These are phyloP conservation scores for Simplicillium sp. DNA, from an alignment of 2,329 filamentous ascomycete genomes.

Conservation along the genomic window DNA sequence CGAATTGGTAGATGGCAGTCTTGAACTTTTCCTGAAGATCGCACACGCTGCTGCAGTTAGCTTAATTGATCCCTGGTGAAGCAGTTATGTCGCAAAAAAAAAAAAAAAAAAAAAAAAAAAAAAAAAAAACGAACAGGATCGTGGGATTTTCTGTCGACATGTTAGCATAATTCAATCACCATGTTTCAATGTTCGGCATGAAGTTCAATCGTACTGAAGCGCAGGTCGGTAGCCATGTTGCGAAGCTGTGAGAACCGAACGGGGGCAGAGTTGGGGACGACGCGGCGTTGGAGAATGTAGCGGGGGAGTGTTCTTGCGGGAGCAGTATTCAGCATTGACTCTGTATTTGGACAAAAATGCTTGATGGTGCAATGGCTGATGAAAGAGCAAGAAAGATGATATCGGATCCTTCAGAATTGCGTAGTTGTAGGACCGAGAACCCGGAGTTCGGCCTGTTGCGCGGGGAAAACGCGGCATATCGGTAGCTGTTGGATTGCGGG, in stretches of 20 bases:
- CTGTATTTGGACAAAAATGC: too few species aligned
- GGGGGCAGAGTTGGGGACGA: not conserved
- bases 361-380: too few species aligned
- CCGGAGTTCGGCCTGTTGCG: too few species aligned
- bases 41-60: slow-evolving; percentile 56
- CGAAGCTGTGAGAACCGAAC: slow-evolving; percentile 2
- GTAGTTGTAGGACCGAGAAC: too few species aligned
- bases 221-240: slow-evolving; percentile 15
- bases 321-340: too few species aligned
- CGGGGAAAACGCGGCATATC: too few species aligned
- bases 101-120: too few species aligned
- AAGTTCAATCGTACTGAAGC: slow-evolving; percentile 20
- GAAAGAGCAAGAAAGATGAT: too few species aligned
- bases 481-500: too few species aligned
- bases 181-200: not conserved
- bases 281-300: not conserved
- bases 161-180: not conserved
- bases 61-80: not conserved
- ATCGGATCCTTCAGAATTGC: too few species aligned
- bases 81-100: not conserved
- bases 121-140: slow-evolving; percentile 42
- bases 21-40: slow-evolving; percentile 94
- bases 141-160: slow-evolving; percentile 31
- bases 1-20: slow-evolving; percentile 71
- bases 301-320: not conserved